Conservation (phyloP, 2,329 filamentous ascomycete species). For the Thermothelomyces thermophilus region DNA sequence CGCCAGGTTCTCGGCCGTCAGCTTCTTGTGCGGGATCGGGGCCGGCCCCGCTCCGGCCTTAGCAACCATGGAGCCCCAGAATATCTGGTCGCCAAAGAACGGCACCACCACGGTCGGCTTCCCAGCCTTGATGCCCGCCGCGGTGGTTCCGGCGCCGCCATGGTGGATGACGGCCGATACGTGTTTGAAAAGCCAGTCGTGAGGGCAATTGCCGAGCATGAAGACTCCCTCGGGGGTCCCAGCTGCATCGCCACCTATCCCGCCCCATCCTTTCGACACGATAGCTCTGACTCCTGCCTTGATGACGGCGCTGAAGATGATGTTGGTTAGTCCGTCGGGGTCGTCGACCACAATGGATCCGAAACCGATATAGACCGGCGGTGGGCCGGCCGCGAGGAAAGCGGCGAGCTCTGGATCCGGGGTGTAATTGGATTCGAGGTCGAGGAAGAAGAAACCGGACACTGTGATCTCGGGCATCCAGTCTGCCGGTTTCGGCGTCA, state of each 20-base stretch:
- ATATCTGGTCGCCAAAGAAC: conserved; percentile 81
- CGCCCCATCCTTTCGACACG: conserved; percentile 85
- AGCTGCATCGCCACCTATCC: conserved; percentile 65
- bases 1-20: conserved; percentile 61
- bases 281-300: conserved; percentile 66
- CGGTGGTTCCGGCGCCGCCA: conserved; percentile 81
- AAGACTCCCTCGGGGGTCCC: conserved; percentile 69
- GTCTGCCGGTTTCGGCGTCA: conserved; percentile 56
- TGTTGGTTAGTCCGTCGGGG: conserved; percentile 60
- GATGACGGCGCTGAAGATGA: conserved; percentile 65
- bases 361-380: conserved; percentile 77
- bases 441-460: conserved; percentile 70
- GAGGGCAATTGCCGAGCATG: conserved; percentile 78
- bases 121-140: conserved; percentile 74
- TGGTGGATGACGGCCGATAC: conserved; percentile 82
- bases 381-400: conserved; percentile 62
- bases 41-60: conserved; percentile 64
- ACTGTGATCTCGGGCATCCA: conserved; percentile 68
- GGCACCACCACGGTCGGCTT: conserved; percentile 77
- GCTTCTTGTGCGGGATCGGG: conserved; percentile 61
- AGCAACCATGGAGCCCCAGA: conserved; percentile 73
- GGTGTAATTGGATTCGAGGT: conserved; percentile 58
- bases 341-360: conserved; percentile 78
- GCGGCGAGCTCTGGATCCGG: conserved; percentile 58
- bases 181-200: conserved; percentile 81